Conservation (phyloP, 2,329 filamentous ascomycete genomes). For the Scortechinia acanthostroma region DNA sequence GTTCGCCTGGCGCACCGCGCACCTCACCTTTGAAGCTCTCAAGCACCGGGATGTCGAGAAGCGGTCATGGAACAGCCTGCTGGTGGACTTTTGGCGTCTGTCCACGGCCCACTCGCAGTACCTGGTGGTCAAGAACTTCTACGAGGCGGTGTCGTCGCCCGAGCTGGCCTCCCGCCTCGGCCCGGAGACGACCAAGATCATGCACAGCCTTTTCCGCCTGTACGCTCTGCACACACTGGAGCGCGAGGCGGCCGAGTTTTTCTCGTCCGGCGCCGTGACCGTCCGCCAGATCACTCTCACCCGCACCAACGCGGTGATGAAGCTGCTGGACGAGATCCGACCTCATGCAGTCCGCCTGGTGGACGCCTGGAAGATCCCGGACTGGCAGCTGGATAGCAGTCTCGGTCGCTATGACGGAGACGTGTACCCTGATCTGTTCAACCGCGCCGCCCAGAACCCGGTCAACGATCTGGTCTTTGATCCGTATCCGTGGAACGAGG, state of each 20-base stretch:
- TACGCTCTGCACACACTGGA: slow-evolving; percentile 60
- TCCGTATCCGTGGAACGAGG: slow-evolving; percentile 58
- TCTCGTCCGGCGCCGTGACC: slow-evolving; percentile 60
- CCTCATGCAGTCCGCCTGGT: slow-evolving; percentile 68
- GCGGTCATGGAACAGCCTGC: slow-evolving; percentile 69
- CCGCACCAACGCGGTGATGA: slow-evolving; percentile 61
- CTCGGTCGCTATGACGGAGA: slow-evolving; percentile 67
- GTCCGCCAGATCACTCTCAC: slow-evolving; percentile 68
- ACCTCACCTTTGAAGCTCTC: slow-evolving; percentile 69
- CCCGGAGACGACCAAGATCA: slow-evolving; percentile 42
- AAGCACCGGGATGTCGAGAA: slow-evolving; percentile 71
- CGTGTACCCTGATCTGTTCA: slow-evolving; percentile 73
- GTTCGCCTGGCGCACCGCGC: slow-evolving; percentile 70
- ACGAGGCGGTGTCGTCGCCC: slow-evolving; percentile 30
- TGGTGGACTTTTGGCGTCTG: slow-evolving; percentile 73
- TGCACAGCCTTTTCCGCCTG: slow-evolving; percentile 77
- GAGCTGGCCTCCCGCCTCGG: slow-evolving; percentile 44
- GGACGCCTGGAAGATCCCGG: slow-evolving; percentile 70
- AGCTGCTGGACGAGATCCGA: slow-evolving; percentile 63
- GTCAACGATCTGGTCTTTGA: slow-evolving; percentile 68
- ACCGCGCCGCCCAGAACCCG: slow-evolving; percentile 67
- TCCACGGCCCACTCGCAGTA: slow-evolving; percentile 72
- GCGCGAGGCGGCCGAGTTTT: slow-evolving; percentile 66
- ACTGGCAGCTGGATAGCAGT: slow-evolving; percentile 70
- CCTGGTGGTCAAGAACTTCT: slow-evolving; percentile 71